phyloP scores from a whole-genome alignment of 1,139 yeast genomes.

The Spathaspora sp. region DNA sequence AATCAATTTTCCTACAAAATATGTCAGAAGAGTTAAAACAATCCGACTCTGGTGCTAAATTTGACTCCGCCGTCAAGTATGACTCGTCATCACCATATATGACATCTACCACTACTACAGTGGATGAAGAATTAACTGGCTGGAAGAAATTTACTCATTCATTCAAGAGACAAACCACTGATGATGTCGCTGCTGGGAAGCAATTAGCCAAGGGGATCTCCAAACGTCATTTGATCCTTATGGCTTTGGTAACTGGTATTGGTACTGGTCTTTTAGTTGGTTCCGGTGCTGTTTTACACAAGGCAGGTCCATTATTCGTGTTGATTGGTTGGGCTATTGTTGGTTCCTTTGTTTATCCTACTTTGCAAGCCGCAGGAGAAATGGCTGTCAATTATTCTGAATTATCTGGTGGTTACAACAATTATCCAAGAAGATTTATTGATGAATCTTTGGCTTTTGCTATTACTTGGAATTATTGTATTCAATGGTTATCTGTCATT shows the following conservation, averaged over 20 bases:
- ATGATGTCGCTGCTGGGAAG: slow-evolving; percentile 25
- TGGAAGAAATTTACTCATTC: slow-evolving; percentile 31
- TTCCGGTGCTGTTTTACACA: slow-evolving; percentile 31
- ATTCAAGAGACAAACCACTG: slow-evolving; percentile 25
- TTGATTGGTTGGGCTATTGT: slow-evolving; percentile 38
- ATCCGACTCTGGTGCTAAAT: not conserved
- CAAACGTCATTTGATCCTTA: slow-evolving; percentile 34
- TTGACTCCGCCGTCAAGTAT: slow-evolving; percentile 4
- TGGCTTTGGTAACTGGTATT: slow-evolving; percentile 41
- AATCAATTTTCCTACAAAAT: not conserved
- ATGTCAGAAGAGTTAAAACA: slow-evolving; percentile 2
- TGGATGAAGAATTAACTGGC: slow-evolving; percentile 12
- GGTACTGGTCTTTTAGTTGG: slow-evolving; percentile 46
- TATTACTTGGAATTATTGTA: slow-evolving; percentile 43
- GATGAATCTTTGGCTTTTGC: slow-evolving; percentile 41
- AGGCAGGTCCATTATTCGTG: slow-evolving; percentile 37
- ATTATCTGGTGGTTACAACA: slow-evolving; percentile 42
- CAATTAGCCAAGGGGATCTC: slow-evolving; percentile 34
- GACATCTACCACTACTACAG: slow-evolving; percentile 8
- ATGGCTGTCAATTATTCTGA: slow-evolving; percentile 41
- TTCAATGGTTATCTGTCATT: slow-evolving; percentile 42
- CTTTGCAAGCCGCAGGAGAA: slow-evolving; percentile 44
- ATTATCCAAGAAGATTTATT: slow-evolving; percentile 37
- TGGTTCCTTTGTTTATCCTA: slow-evolving; percentile 40
- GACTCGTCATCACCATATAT: slow-evolving; percentile 13